Evolutionary conservation across 257 asterid species (phyloP).

Genomic region (Verbena officinalis): DNA sequence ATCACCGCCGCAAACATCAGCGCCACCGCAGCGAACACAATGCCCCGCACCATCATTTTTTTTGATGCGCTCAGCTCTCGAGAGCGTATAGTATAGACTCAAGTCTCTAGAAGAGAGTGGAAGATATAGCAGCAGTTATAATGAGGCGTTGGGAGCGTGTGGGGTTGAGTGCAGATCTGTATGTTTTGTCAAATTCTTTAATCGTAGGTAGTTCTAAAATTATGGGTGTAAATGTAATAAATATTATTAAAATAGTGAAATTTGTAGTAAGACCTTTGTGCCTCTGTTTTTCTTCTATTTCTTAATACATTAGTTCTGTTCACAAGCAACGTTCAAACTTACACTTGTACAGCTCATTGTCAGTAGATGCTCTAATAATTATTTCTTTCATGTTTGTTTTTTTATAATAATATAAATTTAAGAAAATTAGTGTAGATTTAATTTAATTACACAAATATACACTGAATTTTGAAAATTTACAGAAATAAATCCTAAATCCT

Average conservation of each 20-base stretch:
- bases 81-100: background rate
- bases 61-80: background rate
- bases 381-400: too few species aligned
- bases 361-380: slow-evolving; percentile 15
- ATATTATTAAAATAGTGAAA: background rate
- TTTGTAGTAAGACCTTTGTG: slow-evolving; percentile 1
- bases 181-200: background rate
- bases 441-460: too few species aligned
- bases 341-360: slow-evolving; percentile 29
- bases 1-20: slow-evolving; percentile 47
- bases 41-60: slow-evolving; percentile 33
- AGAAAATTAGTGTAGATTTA: too few species aligned
- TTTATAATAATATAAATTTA: too few species aligned
- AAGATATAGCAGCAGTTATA: slow-evolving; percentile 14
- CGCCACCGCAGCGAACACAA: slow-evolving; percentile 40
- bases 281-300: too few species aligned
- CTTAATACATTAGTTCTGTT: too few species aligned
- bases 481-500: too few species aligned
- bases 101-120: slow-evolving; percentile 18
- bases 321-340: slow-evolving; percentile 32
- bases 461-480: too few species aligned
- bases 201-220: slow-evolving; percentile 11
- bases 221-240: background rate
- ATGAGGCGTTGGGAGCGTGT: slow-evolving; percentile 31
- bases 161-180: slow-evolving; percentile 38